A percentile compares a stretch with the other conserved stretches of the same genome.
Conservation (phyloP, 768 basidiomycete species). For the Paxillus rubicundulus region DNA sequence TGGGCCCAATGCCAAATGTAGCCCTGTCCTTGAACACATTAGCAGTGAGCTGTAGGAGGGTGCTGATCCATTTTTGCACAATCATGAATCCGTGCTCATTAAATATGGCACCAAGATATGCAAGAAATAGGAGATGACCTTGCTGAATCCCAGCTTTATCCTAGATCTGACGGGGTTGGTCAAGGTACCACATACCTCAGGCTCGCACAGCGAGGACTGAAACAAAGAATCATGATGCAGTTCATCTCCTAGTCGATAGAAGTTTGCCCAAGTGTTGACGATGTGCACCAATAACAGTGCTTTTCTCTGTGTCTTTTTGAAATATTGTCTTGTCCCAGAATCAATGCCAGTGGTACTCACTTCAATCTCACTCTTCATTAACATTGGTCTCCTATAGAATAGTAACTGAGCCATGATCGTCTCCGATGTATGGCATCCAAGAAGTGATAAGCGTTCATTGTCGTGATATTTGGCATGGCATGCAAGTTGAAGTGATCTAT, state of each 20-base stretch:
- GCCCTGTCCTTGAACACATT: constrained; percentile 16
- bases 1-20: constrained; percentile 19
- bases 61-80: constrained; percentile 57
- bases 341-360: constrained; percentile 37
- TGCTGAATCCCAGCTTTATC: constrained; percentile 40
- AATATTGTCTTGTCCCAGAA: constrained; percentile 21
- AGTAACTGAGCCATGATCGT: constrained; percentile 45
- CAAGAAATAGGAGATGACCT: constrained; percentile 54
- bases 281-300: constrained; percentile 31
- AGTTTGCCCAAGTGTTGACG: constrained; percentile 37
- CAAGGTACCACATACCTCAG: constrained; percentile 37
- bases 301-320: constrained; percentile 24
- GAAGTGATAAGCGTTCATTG: constrained; percentile 53
- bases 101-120: constrained; percentile 68
- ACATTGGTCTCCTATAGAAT: constrained; percentile 50
- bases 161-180: constrained; percentile 9
- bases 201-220: constrained; percentile 24
- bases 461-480: constrained; percentile 45
- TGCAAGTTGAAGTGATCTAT: constrained; percentile 55
- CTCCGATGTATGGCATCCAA: constrained; percentile 50
- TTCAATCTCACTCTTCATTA: constrained; percentile 47
- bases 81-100: constrained; percentile 48
- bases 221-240: constrained; percentile 32
- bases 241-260: constrained; percentile 36
- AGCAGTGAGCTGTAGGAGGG: constrained; percentile 32